phyloP scores from a whole-genome alignment of 208 protist species.

The Wallacemonas sp. region DNA sequence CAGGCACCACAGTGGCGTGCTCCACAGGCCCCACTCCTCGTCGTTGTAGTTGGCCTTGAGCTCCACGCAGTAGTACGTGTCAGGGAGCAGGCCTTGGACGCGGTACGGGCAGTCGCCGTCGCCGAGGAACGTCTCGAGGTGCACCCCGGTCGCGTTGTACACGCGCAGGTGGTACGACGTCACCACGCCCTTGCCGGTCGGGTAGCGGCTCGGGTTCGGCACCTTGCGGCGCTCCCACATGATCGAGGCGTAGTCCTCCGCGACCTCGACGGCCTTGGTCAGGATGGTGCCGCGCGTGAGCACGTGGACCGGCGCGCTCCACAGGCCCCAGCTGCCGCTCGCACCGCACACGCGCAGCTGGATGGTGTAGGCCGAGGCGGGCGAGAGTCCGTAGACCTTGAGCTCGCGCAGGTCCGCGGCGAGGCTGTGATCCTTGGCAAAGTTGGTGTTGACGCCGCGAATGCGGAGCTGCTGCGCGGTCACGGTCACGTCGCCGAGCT shows the following conservation, averaged over 20 bases:
- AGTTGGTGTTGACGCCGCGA: conserved; percentile 74
- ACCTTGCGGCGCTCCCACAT: conserved; percentile 86
- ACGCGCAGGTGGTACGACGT: conserved; percentile 92
- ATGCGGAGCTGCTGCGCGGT: conserved; percentile 91
- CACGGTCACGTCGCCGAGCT: conserved; percentile 80
- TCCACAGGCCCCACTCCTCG: conserved; percentile 93
- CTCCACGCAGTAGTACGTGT: conserved; percentile 92
- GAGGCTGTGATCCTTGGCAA: conserved; percentile 84
- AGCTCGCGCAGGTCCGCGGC: conserved; percentile 78
- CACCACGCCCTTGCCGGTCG: conserved; percentile 80
- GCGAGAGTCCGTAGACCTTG: conserved; percentile 85
- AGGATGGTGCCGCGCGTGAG: conserved; percentile 88
- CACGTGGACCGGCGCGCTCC: conserved; percentile 80
- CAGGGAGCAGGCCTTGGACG: conserved; percentile 74
- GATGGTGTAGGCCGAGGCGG: conserved; percentile 87
- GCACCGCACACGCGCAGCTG: conserved; percentile 84
- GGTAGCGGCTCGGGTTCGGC: conserved; percentile 79
- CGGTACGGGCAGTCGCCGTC: conserved; percentile 90
- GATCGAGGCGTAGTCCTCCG: conserved; percentile 87
- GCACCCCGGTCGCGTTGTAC: conserved; percentile 71
- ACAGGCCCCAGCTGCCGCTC: conserved; percentile 88
- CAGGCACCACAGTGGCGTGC: conserved; percentile 87
- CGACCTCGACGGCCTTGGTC: conserved; percentile 84
- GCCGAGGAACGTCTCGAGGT: conserved; percentile 83
- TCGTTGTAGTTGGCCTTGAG: conserved; percentile 94